Percentiles rank a stretch among this genome's conserved stretches.
Conservation (phyloP, 495 filamentous ascomycete genomes). For the Xylaria nigripes region DNA sequence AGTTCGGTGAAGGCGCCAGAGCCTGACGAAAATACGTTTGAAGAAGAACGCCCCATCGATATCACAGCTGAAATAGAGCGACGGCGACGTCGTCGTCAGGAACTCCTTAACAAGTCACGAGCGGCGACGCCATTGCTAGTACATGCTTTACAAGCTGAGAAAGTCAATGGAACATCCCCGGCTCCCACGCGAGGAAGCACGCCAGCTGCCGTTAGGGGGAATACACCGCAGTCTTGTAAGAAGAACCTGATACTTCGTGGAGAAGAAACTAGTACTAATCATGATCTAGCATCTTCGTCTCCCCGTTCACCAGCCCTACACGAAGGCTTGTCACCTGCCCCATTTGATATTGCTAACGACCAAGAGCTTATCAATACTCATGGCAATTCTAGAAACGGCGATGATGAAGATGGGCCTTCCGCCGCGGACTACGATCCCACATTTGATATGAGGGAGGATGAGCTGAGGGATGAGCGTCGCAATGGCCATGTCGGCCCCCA, state of each 20-base stretch:
- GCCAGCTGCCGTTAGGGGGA: constrained; percentile 30
- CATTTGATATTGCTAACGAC: constrained; percentile 31
- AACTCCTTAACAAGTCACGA: constrained; percentile 76
- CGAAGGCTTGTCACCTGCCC: constrained; percentile 31
- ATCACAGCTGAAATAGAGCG: constrained; percentile 78
- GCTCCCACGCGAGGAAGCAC: constrained; percentile 37
- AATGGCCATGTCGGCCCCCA: constrained; percentile 43
- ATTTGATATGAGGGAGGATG: constrained; percentile 84
- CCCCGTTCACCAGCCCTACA: constrained; percentile 30
- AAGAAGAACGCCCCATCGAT: constrained; percentile 52
- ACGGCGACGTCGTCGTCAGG: constrained; percentile 78
- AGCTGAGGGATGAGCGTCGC: constrained; percentile 58
- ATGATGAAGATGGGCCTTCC: constrained; percentile 64
- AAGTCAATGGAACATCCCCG: constrained; percentile 48
- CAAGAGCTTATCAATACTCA: constrained; percentile 59
- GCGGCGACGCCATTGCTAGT: constrained; percentile 65
- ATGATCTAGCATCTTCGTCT: constrained; percentile 25
- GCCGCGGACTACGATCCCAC: constrained; percentile 96
- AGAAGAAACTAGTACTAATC: no score
- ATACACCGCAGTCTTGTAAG: constrained; percentile 38
- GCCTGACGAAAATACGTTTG: constrained; percentile 31
- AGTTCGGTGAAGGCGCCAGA: constrained; percentile 15
- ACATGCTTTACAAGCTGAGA: constrained; percentile 61
- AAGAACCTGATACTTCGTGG: constrained; percentile 8
- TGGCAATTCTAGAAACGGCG: constrained; percentile 38